Evolutionary conservation across 306 rosid species (phyloP).

Genomic region (Prunus armeniaca): DNA sequence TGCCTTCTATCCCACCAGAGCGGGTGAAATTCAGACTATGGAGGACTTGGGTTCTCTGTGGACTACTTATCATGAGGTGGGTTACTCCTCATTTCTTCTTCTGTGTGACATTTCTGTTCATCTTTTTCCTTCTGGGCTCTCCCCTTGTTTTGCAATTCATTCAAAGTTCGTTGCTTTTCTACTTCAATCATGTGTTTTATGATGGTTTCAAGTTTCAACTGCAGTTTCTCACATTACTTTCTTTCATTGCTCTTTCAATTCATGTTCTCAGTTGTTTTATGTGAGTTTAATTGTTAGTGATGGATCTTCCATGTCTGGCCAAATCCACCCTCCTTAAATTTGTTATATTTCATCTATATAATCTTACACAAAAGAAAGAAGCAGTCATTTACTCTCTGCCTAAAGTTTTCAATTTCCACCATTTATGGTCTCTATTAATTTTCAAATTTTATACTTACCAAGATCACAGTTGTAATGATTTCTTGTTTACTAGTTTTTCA

Average conservation of each 20-base stretch:
- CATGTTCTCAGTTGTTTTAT: neutral
- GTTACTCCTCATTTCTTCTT: slow-evolving; percentile 24
- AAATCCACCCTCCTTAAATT: neutral
- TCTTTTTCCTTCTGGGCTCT: slow-evolving; percentile 13
- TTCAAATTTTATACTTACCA: neutral
- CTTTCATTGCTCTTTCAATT: slow-evolving; percentile 17
- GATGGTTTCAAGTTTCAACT: neutral
- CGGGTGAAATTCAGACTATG: slow-evolving; percentile 31
- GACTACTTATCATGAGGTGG: slow-evolving; percentile 55
- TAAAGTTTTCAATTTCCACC: neutral
- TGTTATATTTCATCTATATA: neutral
- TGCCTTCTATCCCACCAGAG: slow-evolving; percentile 3
- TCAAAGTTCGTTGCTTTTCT: slow-evolving; percentile 5
- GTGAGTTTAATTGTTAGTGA: slow-evolving; percentile 11
- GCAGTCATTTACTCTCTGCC: too few relatives aligned
- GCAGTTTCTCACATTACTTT: slow-evolving; percentile 13
- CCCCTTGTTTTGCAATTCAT: slow-evolving; percentile 8
- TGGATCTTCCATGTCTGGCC: neutral
- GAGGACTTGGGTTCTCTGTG: slow-evolving; percentile 48
- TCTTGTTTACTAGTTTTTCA: neutral
- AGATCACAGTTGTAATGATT: neutral
- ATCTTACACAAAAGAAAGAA: too few relatives aligned
- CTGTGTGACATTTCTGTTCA: neutral
- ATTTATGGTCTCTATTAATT: neutral
- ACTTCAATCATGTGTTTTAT: neutral